phyloP scores from a whole-genome alignment of 768 basidiomycete genomes.

The Tricholoma bakamatsutake region DNA sequence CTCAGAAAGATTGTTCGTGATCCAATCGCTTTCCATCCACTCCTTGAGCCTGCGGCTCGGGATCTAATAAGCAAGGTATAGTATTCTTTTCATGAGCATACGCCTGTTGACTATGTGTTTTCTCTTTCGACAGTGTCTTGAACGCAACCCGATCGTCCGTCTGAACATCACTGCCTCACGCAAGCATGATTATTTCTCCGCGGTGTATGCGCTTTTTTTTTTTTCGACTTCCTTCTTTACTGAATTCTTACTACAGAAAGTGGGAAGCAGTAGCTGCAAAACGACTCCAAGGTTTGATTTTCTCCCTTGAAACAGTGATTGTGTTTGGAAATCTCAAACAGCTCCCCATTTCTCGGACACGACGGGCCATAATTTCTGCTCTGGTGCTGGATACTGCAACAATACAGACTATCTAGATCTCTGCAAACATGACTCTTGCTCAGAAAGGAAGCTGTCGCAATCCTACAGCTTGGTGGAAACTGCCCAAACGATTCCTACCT shows the following conservation, averaged over 20 bases:
- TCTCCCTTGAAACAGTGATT: background rate
- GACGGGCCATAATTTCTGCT: background rate
- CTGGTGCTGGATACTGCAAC: background rate
- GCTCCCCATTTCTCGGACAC: background rate
- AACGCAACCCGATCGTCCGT: slow-evolving; percentile 49
- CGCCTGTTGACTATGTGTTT: background rate
- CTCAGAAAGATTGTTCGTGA: slow-evolving; percentile 29
- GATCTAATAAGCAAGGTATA: slow-evolving; percentile 44
- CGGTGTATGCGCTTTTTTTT: slow-evolving; percentile 33
- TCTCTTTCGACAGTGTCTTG: slow-evolving; percentile 37
- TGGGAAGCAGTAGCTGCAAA: slow-evolving; percentile 33
- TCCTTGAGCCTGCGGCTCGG: slow-evolving; percentile 26
- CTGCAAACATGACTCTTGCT: background rate
- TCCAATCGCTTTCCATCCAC: slow-evolving; percentile 21
- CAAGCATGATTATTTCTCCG: slow-evolving; percentile 42
- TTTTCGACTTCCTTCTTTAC: slow-evolving; percentile 4
- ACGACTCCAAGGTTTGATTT: slow-evolving; percentile 22
- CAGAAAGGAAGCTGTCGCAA: background rate
- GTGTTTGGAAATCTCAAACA: background rate
- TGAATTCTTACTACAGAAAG: slow-evolving; percentile 23
- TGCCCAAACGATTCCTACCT: background rate
- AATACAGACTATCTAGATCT: background rate
- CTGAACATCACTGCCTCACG: slow-evolving; percentile 34
- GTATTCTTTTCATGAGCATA: background rate
- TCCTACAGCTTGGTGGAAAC: background rate